Evolutionary conservation across 2,329 filamentous ascomycete genomes (phyloP).

Genomic region (Cladosporium sp.): DNA sequence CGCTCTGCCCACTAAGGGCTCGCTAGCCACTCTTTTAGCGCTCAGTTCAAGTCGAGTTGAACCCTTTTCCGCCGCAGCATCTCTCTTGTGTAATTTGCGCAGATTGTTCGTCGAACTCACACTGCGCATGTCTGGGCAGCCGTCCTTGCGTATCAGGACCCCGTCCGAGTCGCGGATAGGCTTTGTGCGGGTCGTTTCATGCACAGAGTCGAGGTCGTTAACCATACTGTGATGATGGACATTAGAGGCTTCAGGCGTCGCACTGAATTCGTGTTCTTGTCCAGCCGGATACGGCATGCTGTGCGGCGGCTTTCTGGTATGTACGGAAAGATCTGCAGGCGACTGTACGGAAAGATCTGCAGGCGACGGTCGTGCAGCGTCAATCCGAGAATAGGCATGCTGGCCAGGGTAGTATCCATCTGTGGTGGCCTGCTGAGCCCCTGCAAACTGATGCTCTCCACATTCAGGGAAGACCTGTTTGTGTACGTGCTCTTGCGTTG

Average conservation of each 20-base stretch:
- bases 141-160: constrained; percentile 54
- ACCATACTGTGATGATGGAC: constrained; percentile 19
- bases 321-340: too few relatives aligned
- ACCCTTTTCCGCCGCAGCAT: constrained; percentile 43
- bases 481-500: constrained; percentile 31
- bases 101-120: constrained; percentile 54
- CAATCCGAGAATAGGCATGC: constrained; percentile 5
- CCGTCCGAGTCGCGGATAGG: constrained; percentile 52
- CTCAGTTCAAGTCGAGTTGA: too few relatives aligned
- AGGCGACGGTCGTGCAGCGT: constrained; percentile 20
- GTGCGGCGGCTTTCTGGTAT: constrained; percentile 18
- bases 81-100: constrained; percentile 52
- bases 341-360: constrained; percentile 12
- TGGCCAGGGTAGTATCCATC: constrained; percentile 39
- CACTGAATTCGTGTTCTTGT: constrained; percentile 26
- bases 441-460: constrained; percentile 41
- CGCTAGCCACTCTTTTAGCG: too few relatives aligned
- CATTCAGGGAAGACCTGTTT: constrained; percentile 39
- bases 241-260: constrained; percentile 25
- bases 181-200: constrained; percentile 52
- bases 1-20: too few relatives aligned
- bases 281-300: constrained; percentile 20
- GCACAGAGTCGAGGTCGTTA: constrained; percentile 17
- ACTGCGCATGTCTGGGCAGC: constrained; percentile 52
- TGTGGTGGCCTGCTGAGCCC: constrained; percentile 38